These are phyloP conservation scores for Williopsis jadinii DNA, from an alignment of 1,139 yeast species.

Conservation along the genomic window DNA sequence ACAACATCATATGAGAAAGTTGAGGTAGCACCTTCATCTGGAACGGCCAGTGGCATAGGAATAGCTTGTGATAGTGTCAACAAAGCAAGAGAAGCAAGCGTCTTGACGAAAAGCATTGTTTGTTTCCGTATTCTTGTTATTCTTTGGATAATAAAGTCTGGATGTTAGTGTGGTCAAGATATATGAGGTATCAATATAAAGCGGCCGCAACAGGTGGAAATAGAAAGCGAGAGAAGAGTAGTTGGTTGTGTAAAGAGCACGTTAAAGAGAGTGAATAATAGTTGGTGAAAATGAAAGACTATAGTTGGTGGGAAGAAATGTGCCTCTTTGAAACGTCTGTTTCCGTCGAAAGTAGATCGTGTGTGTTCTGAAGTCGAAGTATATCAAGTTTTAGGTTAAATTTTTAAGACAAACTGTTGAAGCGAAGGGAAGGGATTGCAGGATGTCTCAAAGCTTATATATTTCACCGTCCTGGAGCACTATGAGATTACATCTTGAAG, in stretches of 20 bases:
- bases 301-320: constrained; percentile 17
- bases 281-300: constrained; percentile 21
- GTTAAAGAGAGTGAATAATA: constrained; percentile 19
- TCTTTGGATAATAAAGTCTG: neutral
- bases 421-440: no score
- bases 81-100: constrained; percentile 15
- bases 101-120: constrained; percentile 18
- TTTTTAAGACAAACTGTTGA: no score
- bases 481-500: no score
- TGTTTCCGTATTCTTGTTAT: neutral
- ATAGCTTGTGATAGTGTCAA: constrained; percentile 14
- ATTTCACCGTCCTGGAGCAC: no score
- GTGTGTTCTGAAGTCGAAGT: neutral
- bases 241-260: constrained; percentile 1
- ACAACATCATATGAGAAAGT: constrained; percentile 21
- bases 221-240: neutral
- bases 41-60: constrained; percentile 17
- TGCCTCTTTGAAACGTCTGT: neutral
- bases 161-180: no score
- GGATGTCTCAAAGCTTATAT: no score
- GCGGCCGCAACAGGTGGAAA: neutral
- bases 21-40: constrained; percentile 11
- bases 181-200: neutral
- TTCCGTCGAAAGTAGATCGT: neutral
- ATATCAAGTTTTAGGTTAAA: neutral